Conservation (phyloP, 495 filamentous ascomycete genomes). For the Penicillium macrosclerotiorum region DNA sequence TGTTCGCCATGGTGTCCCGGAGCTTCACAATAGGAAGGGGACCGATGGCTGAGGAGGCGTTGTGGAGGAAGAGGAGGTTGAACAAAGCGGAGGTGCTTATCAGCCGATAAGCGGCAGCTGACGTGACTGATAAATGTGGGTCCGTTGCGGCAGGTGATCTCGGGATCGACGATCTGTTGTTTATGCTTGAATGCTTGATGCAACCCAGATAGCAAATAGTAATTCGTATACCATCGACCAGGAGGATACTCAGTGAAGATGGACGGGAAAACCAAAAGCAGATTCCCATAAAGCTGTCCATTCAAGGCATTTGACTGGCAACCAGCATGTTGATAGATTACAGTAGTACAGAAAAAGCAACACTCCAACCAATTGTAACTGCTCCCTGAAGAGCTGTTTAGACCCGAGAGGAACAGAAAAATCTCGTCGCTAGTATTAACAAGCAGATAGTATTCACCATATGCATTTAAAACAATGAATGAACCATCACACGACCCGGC, state of each 20-base stretch:
- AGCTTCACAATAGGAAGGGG: not conserved
- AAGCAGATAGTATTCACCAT: conserved; percentile 5
- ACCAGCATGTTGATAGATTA: too few species aligned
- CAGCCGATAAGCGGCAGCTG: conserved; percentile 19
- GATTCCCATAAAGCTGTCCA: too few species aligned
- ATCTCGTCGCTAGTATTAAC: conserved; percentile 2
- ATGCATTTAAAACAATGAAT: not conserved
- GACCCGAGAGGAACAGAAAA: not conserved
- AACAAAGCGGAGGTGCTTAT: conserved; percentile 23
- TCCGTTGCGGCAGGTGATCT: not conserved
- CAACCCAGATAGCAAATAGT: too few species aligned
- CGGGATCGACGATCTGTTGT: not conserved
- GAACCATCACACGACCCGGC: conserved; percentile 4
- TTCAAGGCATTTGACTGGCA: too few species aligned
- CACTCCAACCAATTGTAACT: too few species aligned
- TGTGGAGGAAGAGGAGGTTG: conserved; percentile 1
- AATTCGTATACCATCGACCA: too few species aligned
- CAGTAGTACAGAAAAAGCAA: too few species aligned
- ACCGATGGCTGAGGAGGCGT: conserved; percentile 2
- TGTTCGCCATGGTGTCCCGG: conserved; percentile 47
- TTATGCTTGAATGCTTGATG: too few species aligned
- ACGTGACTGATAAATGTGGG: conserved; percentile 11
- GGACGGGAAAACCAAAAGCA: too few species aligned
- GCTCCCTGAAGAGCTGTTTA: too few species aligned
- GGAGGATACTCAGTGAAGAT: too few species aligned